Percentiles rank a stretch among this genome's conserved stretches.
These are phyloP conservation scores for Aspergillus pseudonomiae DNA, from an alignment of 2,329 filamentous ascomycete genomes.

Conservation along the genomic window DNA sequence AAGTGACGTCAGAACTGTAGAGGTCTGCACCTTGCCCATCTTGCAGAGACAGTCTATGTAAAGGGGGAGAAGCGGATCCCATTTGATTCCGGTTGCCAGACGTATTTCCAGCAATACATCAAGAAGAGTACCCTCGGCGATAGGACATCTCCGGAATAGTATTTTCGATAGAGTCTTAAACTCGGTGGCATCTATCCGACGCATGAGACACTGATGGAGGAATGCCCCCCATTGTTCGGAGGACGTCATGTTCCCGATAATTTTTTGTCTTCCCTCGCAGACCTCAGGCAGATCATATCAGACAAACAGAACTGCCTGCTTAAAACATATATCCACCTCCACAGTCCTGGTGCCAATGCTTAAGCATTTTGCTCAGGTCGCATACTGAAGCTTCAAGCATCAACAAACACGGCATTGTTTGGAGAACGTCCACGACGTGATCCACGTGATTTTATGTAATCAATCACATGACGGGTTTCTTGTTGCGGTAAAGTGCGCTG, in stretches of 20 bases:
- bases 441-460: constrained; percentile 15
- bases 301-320: background rate
- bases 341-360: constrained; percentile 9
- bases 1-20: constrained; percentile 37
- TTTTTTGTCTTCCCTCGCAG: constrained; percentile 4
- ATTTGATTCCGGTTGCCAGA: constrained; percentile 35
- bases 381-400: constrained; percentile 5
- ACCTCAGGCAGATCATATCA: constrained; percentile 11
- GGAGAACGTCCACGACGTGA: constrained; percentile 5
- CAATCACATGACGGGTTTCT: constrained; percentile 4
- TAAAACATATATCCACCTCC: constrained; percentile 8
- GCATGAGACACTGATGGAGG: constrained; percentile 40
- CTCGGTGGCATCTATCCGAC: constrained; percentile 41
- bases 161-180: constrained; percentile 42
- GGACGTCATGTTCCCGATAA: constrained; percentile 27
- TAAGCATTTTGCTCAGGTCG: constrained; percentile 16
- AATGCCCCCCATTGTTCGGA: constrained; percentile 42
- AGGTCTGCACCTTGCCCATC: constrained; percentile 35
- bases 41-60: constrained; percentile 45
- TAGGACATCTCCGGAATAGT: constrained; percentile 33
- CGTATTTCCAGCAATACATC: constrained; percentile 41
- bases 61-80: constrained; percentile 47
- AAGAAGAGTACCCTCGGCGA: constrained; percentile 37
- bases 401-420: constrained; percentile 16
- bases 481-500: background rate